Conservation (phyloP, 805 yeast genomes). For the Candida nanaspora region DNA sequence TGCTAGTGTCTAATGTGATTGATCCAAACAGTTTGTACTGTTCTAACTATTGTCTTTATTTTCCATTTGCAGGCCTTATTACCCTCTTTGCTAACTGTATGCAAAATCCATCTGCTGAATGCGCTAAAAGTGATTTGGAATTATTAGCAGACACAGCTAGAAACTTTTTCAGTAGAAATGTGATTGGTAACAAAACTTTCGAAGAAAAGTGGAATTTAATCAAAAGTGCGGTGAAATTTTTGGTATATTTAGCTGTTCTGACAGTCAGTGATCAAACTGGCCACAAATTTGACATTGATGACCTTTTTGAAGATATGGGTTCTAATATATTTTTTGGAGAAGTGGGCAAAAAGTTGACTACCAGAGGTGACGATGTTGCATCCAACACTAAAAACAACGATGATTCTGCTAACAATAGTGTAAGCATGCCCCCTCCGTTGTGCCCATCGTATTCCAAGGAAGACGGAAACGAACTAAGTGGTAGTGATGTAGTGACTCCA, state of each 20-base stretch:
- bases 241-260: constrained; percentile 17
- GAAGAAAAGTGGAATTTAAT: constrained; percentile 11
- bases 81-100: constrained; percentile 21
- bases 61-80: constrained; percentile 25
- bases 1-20: constrained; percentile 11
- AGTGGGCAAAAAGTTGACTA: too few species aligned
- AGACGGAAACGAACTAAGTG: too few species aligned
- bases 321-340: too few species aligned
- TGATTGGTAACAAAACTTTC: neutral
- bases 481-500: neutral
- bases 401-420: neutral
- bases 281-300: constrained; percentile 12
- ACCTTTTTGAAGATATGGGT: constrained; percentile 12
- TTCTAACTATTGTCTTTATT: constrained; percentile 17
- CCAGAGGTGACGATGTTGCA: constrained; percentile 8
- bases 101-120: constrained; percentile 9
- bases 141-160: constrained; percentile 13
- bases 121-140: constrained; percentile 16
- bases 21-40: constrained; percentile 9
- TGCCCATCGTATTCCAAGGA: too few species aligned
- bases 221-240: constrained; percentile 10
- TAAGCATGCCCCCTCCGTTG: too few species aligned
- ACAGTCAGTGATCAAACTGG: constrained; percentile 9
- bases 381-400: neutral
- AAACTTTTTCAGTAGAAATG: constrained; percentile 10